Conservation (phyloP, 2,329 filamentous ascomycete genomes). For the Fusarium nelsonii region DNA sequence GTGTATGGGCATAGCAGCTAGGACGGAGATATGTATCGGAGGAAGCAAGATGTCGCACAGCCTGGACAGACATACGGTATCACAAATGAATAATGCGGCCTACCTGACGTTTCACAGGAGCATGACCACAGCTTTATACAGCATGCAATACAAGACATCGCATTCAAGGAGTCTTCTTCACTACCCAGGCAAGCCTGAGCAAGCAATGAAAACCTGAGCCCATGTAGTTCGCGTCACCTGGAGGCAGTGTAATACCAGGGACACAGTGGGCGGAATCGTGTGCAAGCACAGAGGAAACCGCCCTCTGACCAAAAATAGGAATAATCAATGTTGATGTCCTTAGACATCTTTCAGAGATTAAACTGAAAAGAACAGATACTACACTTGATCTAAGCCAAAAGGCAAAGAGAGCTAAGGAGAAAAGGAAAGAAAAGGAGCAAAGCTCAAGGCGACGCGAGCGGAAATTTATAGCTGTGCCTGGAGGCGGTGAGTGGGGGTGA, state of each 20-base stretch:
- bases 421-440: conserved; percentile 47
- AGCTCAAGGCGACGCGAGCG: conserved; percentile 21
- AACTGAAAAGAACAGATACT: conserved; percentile 98
- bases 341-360: conserved; percentile 91
- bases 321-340: conserved; percentile 81
- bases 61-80: accelerated
- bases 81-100: no score
- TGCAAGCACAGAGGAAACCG: conserved; percentile 55
- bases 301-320: conserved; percentile 67
- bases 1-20: background rate
- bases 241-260: conserved; percentile 59
- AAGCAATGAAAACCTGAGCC: conserved; percentile 53
- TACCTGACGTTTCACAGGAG: no score
- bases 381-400: conserved; percentile 91
- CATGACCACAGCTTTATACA: background rate
- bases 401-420: conserved; percentile 60
- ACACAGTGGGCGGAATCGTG: conserved; percentile 54
- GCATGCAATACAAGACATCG: no score
- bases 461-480: conserved; percentile 38
- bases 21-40: background rate
- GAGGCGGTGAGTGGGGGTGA: conserved; percentile 46
- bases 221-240: conserved; percentile 54
- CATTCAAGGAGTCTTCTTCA: conserved; percentile 49
- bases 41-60: background rate
- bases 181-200: conserved; percentile 49